phyloP scores from a whole-genome alignment of 495 filamentous ascomycete genomes.

The Neurospora sp. region DNA sequence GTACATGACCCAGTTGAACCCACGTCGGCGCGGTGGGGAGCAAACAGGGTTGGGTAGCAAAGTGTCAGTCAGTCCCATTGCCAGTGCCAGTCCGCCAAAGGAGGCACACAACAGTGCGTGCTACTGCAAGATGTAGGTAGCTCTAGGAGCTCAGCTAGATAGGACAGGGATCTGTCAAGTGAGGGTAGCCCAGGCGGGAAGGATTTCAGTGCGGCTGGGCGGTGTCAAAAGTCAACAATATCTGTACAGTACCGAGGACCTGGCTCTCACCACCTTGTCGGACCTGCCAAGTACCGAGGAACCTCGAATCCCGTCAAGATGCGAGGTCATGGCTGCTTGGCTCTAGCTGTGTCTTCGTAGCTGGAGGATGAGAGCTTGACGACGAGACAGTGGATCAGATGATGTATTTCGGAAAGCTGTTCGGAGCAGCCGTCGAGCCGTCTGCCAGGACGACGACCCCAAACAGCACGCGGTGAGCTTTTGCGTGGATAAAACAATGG shows the following conservation, averaged over 20 bases:
- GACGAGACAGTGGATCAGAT: not conserved
- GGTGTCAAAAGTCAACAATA: not conserved
- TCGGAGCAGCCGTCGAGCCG: not conserved
- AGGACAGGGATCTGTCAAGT: not conserved
- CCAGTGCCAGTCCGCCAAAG: not conserved
- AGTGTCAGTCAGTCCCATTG: not conserved
- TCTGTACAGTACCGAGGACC: not conserved
- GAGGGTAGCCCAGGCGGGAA: not conserved
- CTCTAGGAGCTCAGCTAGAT: not conserved
- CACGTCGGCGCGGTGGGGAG: not conserved
- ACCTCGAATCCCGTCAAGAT: not conserved
- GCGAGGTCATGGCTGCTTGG: not conserved
- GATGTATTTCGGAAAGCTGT: not conserved
- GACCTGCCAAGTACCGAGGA: not conserved
- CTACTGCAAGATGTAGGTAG: not conserved
- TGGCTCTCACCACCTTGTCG: not conserved
- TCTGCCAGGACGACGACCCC: not conserved
- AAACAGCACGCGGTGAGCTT: not conserved
- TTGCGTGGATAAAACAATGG: not conserved
- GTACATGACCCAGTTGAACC: not conserved
- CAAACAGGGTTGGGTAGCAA: not conserved
- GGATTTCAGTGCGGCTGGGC: not conserved
- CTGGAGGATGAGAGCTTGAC: not conserved
- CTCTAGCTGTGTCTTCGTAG: not conserved
- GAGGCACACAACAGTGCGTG: not conserved